Base-by-base conservation (phyloP, 768 basidiomycete genomes). In the Phanerochaete carnosa region DNA sequence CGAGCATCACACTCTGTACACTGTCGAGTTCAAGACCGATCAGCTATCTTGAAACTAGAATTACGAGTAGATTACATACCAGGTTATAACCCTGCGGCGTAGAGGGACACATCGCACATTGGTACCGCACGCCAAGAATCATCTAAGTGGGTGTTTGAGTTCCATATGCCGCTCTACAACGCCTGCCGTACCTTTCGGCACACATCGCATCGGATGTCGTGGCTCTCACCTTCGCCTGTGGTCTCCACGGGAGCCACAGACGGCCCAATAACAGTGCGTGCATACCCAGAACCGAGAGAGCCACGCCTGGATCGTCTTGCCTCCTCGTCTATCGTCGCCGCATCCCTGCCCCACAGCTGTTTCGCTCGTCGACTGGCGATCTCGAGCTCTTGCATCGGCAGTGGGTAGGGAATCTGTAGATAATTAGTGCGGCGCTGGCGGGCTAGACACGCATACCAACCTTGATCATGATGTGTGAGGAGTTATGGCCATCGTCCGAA, bases 401-500 rank as follows among this genome's bases (percentile, higher is more conserved):
- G 77, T 6, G 94, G 93, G 64, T 89, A 85, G 0, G 95, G 95
- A 50, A 98, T 94, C 94, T 95, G 60, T n/a, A 22, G 35, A 13
- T 9, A 33, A 19, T n/a, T 25, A 19, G 43, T 19, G 26, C 4
- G 30, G 25, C 7, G 5, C 7, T 55, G 26, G 22, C 12, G 22
- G 25, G 32, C 28, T 25, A 2, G 1, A 30, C 32, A 28, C 39
- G 37, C 26, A 22, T 5, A 57, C 71, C 49, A 61, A 92, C 94
- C 85, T 98, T 98, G 74, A 98, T 92, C 82, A 96, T 84, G 64
- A 96, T 94, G 69, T 98, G 95, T 1, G 90, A 89, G 16, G 90
- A 92, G 57, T 82, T 80, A 65, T 94, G 92, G 0, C 90, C 92
- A 4, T 85, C 88, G 43, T 92, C 89, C 0, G 83, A 78, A 0